A percentile compares a stretch with the other conserved stretches of the same genome.
These are phyloP conservation scores for Daldinia concentrica DNA, from an alignment of 495 filamentous ascomycete genomes.

Conservation along the genomic window DNA sequence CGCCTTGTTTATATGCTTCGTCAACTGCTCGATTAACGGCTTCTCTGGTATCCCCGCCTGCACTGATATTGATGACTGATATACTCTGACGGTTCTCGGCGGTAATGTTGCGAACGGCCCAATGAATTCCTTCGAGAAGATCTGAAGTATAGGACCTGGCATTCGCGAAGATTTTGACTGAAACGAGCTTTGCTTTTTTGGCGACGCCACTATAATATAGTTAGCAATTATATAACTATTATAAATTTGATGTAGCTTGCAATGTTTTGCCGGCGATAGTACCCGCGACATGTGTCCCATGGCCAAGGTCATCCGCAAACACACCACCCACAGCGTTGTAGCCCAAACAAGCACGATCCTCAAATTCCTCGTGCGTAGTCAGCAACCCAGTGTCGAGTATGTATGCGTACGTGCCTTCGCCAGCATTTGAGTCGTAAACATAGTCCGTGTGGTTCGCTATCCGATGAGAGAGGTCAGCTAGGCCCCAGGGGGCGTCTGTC, in stretches of 20 bases:
- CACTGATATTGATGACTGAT: slow-evolving; percentile 59
- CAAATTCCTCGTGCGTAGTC: slow-evolving; percentile 63
- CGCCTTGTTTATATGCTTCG: slow-evolving; percentile 55
- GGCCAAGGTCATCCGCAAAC: slow-evolving; percentile 60
- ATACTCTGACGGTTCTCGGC: slow-evolving; percentile 43
- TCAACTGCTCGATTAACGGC: slow-evolving; percentile 61
- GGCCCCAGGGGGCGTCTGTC: slow-evolving; percentile 62
- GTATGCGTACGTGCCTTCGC: slow-evolving; percentile 64
- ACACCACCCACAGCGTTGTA: slow-evolving; percentile 61
- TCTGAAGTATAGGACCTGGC: slow-evolving; percentile 53
- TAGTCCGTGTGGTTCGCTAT: slow-evolving; percentile 57
- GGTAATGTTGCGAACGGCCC: slow-evolving; percentile 59
- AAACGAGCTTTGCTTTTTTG: slow-evolving; percentile 67
- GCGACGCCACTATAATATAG: slow-evolving; percentile 58
- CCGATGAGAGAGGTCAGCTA: slow-evolving; percentile 65
- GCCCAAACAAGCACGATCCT: slow-evolving; percentile 60
- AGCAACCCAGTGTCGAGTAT: slow-evolving; percentile 67
- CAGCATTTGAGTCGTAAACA: slow-evolving; percentile 66
- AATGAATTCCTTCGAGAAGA: slow-evolving; percentile 65
- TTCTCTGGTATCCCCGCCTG: slow-evolving; percentile 57
- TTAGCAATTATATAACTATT: slow-evolving; percentile 10
- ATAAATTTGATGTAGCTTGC: not conserved
- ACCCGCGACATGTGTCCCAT: slow-evolving; percentile 73
- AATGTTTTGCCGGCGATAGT: slow-evolving; percentile 60
- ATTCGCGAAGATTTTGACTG: slow-evolving; percentile 67